Percentiles rank a stretch among this genome's conserved stretches.
These are phyloP conservation scores for Theileria orientalis DNA, from an alignment of 169 alveolate genomes.

Conservation along the genomic window DNA sequence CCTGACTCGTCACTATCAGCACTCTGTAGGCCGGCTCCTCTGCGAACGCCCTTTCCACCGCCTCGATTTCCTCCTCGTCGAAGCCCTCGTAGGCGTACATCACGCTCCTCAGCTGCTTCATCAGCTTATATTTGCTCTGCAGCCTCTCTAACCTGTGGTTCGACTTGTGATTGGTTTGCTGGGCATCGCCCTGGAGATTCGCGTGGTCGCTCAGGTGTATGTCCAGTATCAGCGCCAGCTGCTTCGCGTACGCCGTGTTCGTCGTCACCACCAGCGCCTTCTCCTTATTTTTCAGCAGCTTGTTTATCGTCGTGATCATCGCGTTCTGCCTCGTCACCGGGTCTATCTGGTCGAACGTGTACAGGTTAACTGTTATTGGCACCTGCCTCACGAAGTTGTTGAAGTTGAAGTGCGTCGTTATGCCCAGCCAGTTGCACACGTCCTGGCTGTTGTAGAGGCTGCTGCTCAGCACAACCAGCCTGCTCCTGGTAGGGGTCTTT, in stretches of 20 bases:
- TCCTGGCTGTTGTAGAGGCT: slow-evolving; percentile 92
- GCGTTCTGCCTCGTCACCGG: slow-evolving; percentile 49
- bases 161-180: not conserved
- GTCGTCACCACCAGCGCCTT: slow-evolving; percentile 4
- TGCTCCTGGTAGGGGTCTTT: slow-evolving; percentile 49
- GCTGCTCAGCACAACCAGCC: slow-evolving; percentile 88
- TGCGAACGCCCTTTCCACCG: slow-evolving; percentile 77
- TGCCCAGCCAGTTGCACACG: slow-evolving; percentile 92
- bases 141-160: not conserved
- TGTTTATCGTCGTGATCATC: slow-evolving; percentile 43
- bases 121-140: not conserved
- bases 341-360: slow-evolving; percentile 60
- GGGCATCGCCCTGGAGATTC: not conserved
- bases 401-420: slow-evolving; percentile 24
- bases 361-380: slow-evolving; percentile 29
- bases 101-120: slow-evolving; percentile 7
- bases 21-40: slow-evolving; percentile 83
- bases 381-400: slow-evolving; percentile 35
- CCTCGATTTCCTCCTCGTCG: slow-evolving; percentile 77
- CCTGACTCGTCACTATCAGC: slow-evolving; percentile 85
- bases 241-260: not conserved
- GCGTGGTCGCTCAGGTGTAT: not conserved
- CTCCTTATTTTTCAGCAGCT: not conserved
- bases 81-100: slow-evolving; percentile 75
- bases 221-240: not conserved